phyloP scores from a whole-genome alignment of 108 stramenopile genomes.

The Skeletonema costatum region DNA sequence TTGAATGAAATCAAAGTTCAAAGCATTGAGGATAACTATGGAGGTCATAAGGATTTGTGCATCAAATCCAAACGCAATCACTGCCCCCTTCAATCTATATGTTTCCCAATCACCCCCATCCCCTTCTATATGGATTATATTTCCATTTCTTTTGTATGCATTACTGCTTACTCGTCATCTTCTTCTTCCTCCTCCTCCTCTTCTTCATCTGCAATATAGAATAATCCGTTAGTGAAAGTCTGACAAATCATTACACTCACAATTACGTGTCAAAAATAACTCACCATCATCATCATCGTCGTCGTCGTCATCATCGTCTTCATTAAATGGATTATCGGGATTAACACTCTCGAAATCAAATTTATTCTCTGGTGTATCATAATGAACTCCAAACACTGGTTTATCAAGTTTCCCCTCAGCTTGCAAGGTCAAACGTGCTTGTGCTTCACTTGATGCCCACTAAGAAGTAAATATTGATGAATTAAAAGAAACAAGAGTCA shows the following conservation, averaged over 20 bases:
- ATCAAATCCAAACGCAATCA: not conserved
- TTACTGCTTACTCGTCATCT: not conserved
- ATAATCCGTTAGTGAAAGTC: not conserved
- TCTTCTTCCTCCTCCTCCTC: not conserved
- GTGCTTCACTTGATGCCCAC: slow-evolving; percentile 64
- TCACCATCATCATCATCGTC: slow-evolving; percentile 51
- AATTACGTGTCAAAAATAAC: not conserved
- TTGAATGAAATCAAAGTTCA: not conserved
- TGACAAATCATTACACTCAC: not conserved
- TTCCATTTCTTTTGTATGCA: not conserved
- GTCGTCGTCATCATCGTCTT: slow-evolving; percentile 59
- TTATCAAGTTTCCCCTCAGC: slow-evolving; percentile 46
- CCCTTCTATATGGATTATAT: not conserved
- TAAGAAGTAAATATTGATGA: not conserved
- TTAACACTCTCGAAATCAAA: slow-evolving; percentile 41
- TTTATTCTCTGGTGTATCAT: slow-evolving; percentile 49
- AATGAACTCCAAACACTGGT: slow-evolving; percentile 63
- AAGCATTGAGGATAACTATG: not conserved
- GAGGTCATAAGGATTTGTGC: not conserved
- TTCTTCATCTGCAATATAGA: not conserved
- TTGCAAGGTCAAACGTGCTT: slow-evolving; percentile 53
- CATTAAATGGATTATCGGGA: slow-evolving; percentile 51
- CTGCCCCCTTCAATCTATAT: not conserved
- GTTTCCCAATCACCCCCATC: not conserved
- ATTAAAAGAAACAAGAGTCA: not conserved